Base-by-base conservation (phyloP, 179 eudicot species). In the Spinacia oleracea region DNA sequence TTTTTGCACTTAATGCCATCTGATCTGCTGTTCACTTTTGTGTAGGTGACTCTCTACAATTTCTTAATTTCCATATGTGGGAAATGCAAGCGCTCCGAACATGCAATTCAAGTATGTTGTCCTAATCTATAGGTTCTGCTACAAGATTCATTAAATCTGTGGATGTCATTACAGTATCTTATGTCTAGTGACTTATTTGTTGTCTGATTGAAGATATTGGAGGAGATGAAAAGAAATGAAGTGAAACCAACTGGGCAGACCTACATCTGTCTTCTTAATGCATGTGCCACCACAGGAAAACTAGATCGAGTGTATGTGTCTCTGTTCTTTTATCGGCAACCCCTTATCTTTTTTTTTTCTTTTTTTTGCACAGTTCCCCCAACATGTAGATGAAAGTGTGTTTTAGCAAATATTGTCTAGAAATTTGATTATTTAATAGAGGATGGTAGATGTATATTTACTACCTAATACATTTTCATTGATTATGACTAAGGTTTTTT, bases 231-330 rank as follows among this genome's bases (percentile, higher is more conserved):
- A 88, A 88, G 83, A 83, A 90, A 80, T 86, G 98, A 88, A 81
- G 97, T 95, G 86, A 95, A 90, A 84, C 97, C 97, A 77, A 95
- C 91, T 79, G 98, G 92, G 58, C 95, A 93, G 79, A 95, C 98
- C 73, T 95, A 48, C 87, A 86, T 95, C 76, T 95, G 98, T 83
- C 89, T 95, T 68, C 93, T 95, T 60, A 91, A 89, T 88, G 92
- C 98, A 50, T 95, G 90, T 84, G 98, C 98, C 72, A 84, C 92
- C 63, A 64, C 89, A 58, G 98, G 98, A 25, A 85, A 93, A 81
- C 67, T 95, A 82, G 98, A 95, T 85, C 84, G 80, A 83, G 98
- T 91, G 98, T 95, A 95, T 80, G 93, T 56, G 76, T 75, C 73
- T 59, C 63, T 75, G n/a, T 68, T 64, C 23, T 43, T 77, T 43